Evolutionary conservation across 768 basidiomycete species (phyloP).

Genomic region (Phaeotremella skinneri): DNA sequence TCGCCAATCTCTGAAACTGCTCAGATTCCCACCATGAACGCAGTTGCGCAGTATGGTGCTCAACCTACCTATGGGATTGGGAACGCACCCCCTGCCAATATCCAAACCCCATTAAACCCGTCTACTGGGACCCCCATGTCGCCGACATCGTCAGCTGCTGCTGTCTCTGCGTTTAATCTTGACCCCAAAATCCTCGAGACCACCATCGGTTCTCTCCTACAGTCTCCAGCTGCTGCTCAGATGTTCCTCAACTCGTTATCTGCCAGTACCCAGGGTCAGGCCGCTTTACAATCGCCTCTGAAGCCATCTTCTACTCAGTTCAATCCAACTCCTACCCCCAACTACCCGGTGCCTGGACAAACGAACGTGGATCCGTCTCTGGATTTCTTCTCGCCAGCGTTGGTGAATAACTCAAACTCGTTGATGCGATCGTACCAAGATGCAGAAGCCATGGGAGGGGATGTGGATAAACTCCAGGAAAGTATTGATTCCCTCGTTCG

Average conservation of each 20-base stretch:
- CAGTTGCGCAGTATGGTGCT: constrained; percentile 18
- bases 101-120: background rate
- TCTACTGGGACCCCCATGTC: constrained; percentile 11
- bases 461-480: constrained; percentile 67
- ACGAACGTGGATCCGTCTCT: constrained; percentile 33
- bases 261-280: constrained; percentile 36
- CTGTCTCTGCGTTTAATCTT: constrained; percentile 39
- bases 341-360: background rate
- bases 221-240: constrained; percentile 49
- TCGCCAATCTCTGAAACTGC: constrained; percentile 27
- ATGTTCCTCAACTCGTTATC: constrained; percentile 45
- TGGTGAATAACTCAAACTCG: constrained; percentile 52
- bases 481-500: constrained; percentile 72
- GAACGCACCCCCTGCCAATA: background rate
- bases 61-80: background rate
- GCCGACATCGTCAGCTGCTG: constrained; percentile 29
- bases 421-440: constrained; percentile 63
- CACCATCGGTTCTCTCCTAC: constrained; percentile 47
- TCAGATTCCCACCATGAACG: constrained; percentile 14
- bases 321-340: background rate
- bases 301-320: background rate
- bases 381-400: constrained; percentile 42
- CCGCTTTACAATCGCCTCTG: background rate
- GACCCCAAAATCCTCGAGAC: constrained; percentile 45
- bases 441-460: constrained; percentile 65